Conservation (phyloP, 2,329 filamentous ascomycete species). For the Zasmidium citrigriseum region DNA sequence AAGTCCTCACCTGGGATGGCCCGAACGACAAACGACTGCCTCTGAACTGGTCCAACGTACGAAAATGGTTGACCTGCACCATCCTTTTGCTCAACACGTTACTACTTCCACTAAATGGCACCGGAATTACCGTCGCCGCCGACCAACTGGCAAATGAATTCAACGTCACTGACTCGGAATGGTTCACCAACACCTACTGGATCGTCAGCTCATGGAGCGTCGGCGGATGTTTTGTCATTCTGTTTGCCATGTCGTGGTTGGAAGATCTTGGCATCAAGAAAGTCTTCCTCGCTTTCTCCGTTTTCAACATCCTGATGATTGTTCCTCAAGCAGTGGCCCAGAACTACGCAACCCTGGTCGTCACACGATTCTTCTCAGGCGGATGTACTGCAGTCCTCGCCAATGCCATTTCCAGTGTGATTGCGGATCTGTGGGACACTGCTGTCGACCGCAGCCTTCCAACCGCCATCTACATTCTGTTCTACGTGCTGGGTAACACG, state of each 20-base stretch:
- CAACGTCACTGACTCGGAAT: conserved; percentile 33
- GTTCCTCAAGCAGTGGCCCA: conserved; percentile 41
- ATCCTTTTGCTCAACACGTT: conserved; percentile 36
- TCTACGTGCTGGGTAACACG: conserved; percentile 37
- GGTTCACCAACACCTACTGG: conserved; percentile 44
- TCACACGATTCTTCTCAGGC: conserved; percentile 40
- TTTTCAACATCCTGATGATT: conserved; percentile 39
- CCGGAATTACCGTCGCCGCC: conserved; percentile 38
- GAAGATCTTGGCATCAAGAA: conserved; percentile 39
- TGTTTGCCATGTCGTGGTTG: conserved; percentile 39
- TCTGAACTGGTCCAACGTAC: conserved; percentile 34
- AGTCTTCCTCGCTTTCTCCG: conserved; percentile 34
- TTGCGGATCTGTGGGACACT: conserved; percentile 41
- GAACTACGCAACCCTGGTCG: conserved; percentile 41
- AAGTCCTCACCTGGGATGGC: conserved; percentile 51
- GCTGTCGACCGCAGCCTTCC: conserved; percentile 36
- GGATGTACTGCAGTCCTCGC: conserved; percentile 38
- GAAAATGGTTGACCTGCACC: conserved; percentile 38
- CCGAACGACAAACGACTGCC: conserved; percentile 47
- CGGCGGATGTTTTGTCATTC: conserved; percentile 39
- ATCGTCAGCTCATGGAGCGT: conserved; percentile 39
- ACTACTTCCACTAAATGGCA: conserved; percentile 39
- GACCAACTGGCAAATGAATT: conserved; percentile 36
- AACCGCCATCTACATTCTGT: conserved; percentile 38
- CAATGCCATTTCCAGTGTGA: conserved; percentile 39